Conservation (phyloP, 345 rosid species). For the Eucalyptus cloeziana region DNA sequence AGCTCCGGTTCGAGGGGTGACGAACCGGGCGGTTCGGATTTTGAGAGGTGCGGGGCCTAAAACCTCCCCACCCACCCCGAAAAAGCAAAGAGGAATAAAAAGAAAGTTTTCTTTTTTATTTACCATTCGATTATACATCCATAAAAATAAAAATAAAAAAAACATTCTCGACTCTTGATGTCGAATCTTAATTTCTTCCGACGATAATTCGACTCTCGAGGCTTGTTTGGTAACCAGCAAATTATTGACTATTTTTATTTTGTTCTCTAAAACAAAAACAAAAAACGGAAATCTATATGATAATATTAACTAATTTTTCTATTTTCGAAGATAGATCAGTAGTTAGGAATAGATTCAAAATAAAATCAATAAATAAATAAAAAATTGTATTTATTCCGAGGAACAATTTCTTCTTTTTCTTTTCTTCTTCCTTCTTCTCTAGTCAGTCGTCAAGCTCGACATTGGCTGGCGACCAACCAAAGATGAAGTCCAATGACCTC, state of each 20-base stretch:
- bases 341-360: no score
- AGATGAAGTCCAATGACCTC: rapidly evolving
- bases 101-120: neutral
- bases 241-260: no score
- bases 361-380: no score
- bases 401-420: no score
- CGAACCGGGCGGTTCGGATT: neutral
- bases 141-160: no score
- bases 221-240: neutral
- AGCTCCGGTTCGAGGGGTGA: neutral
- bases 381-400: rapidly evolving
- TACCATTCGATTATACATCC: neutral
- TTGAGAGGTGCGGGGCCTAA: neutral
- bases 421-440: no score
- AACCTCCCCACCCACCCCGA: neutral
- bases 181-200: neutral
- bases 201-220: neutral
- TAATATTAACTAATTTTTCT: no score
- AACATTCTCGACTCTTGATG: neutral
- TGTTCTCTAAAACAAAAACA: no score
- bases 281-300: rapidly evolving
- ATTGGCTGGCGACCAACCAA: no score
- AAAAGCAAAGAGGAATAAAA: neutral
- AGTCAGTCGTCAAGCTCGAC: no score
- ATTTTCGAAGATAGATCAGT: rapidly evolving